Conservation (phyloP, 176 grass and related monocot species). For the Juncus inflexus region DNA sequence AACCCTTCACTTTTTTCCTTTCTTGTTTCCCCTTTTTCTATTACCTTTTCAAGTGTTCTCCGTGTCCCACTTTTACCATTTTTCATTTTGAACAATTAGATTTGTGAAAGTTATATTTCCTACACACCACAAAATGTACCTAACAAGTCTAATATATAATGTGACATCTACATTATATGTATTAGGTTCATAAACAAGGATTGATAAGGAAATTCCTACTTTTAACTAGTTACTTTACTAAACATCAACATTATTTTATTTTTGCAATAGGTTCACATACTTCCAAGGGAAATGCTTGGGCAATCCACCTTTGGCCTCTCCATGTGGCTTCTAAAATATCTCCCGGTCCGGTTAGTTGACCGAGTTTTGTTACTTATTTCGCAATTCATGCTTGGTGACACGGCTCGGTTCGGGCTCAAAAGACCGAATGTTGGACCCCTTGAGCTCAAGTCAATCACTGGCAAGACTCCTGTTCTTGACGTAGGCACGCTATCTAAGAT, state of each 20-base stretch:
- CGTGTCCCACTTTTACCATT: conserved; percentile 17
- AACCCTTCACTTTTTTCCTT: not conserved
- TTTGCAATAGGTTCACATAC: conserved; percentile 78
- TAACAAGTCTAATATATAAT: too few species aligned
- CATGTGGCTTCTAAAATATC: conserved; percentile 81
- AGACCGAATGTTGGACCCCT: conserved; percentile 74
- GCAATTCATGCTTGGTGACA: conserved; percentile 66
- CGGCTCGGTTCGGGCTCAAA: conserved; percentile 55
- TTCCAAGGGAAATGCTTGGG: conserved; percentile 93
- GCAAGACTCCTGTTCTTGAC: conserved; percentile 96
- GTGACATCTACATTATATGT: too few species aligned
- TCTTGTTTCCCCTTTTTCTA: conserved; percentile 15
- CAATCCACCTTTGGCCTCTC: conserved; percentile 85
- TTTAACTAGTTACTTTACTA: not conserved
- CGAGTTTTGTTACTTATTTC: conserved; percentile 55
- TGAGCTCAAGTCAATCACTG: conserved; percentile 83
- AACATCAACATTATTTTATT: conserved; percentile 46
- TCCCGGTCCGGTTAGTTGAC: conserved; percentile 71
- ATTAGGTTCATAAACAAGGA: too few species aligned
- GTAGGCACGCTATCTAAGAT: conserved; percentile 84
- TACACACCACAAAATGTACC: too few species aligned
- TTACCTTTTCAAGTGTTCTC: conserved; percentile 10
- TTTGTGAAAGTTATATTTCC: too few species aligned
- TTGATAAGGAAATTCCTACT: too few species aligned
- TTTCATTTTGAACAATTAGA: too few species aligned